A percentile compares a stretch with the other conserved stretches of the same genome.
These are phyloP conservation scores for Trichomonas tenax DNA, from an alignment of 208 protist species.

Conservation along the genomic window DNA sequence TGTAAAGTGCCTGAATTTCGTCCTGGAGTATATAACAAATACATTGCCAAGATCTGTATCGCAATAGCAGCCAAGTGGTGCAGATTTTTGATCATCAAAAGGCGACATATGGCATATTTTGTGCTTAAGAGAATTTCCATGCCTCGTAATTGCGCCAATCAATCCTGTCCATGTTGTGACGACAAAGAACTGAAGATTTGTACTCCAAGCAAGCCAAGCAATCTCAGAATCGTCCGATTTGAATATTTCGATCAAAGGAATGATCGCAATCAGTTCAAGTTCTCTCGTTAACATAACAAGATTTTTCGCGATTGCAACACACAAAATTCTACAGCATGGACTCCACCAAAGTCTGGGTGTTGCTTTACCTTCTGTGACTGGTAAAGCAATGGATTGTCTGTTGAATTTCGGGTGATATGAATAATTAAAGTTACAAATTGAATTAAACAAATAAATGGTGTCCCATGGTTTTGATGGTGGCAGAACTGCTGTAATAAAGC, in stretches of 20 bases:
- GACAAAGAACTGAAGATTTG: not conserved
- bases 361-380: not conserved
- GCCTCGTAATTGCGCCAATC: not conserved
- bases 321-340: not conserved
- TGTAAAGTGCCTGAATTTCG: not conserved
- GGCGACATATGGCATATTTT: not conserved
- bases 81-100: not conserved
- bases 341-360: not conserved
- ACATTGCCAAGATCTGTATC: not conserved
- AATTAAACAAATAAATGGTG: not conserved
- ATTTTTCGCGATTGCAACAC: not conserved
- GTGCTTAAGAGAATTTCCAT: not conserved
- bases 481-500: not conserved
- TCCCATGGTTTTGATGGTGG: not conserved
- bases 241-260: not conserved
- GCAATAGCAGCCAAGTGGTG: not conserved
- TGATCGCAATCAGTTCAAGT: not conserved
- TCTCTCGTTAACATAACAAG: not conserved
- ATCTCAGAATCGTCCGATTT: not conserved
- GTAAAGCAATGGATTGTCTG: not conserved
- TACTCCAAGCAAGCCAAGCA: not conserved
- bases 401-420: not conserved
- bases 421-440: not conserved
- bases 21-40: not conserved
- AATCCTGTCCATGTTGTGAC: not conserved